Evolutionary conservation across 768 basidiomycete genomes (phyloP).

Genomic region (Vararia minispora): DNA sequence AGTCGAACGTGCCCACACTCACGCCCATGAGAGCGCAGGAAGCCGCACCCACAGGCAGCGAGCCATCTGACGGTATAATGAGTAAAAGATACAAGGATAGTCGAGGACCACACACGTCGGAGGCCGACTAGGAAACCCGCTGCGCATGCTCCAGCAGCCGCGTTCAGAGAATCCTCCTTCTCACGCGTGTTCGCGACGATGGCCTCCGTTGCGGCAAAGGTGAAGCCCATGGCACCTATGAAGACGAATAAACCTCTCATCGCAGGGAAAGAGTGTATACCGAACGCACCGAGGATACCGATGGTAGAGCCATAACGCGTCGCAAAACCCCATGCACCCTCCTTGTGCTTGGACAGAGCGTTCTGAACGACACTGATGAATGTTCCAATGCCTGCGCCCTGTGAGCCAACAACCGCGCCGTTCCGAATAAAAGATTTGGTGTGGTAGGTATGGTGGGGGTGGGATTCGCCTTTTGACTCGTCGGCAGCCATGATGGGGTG

Average conservation of each 20-base stretch:
- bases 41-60: slow-evolving; percentile 70
- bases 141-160: slow-evolving; percentile 81
- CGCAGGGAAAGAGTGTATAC: not conserved
- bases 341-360: slow-evolving; percentile 64
- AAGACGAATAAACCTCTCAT: not conserved
- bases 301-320: slow-evolving; percentile 85
- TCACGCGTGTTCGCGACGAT: slow-evolving; percentile 71
- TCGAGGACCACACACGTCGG: slow-evolving; percentile 40
- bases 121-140: slow-evolving; percentile 88
- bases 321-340: slow-evolving; percentile 77
- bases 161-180: slow-evolving; percentile 72
- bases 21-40: slow-evolving; percentile 73
- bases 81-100: slow-evolving; percentile 5
- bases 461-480: slow-evolving; percentile 16
- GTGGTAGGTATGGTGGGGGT: slow-evolving; percentile 23
- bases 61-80: slow-evolving; percentile 46
- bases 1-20: slow-evolving; percentile 72
- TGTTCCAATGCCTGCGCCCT: slow-evolving; percentile 53
- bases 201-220: slow-evolving; percentile 77
- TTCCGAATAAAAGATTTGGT: slow-evolving; percentile 45
- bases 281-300: slow-evolving; percentile 74
- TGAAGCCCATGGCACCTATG: slow-evolving; percentile 79
- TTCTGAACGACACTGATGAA: slow-evolving; percentile 71
- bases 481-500: slow-evolving; percentile 10
- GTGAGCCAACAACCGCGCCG: slow-evolving; percentile 48